phyloP scores from a whole-genome alignment of 306 rosid genomes.

The Spatholobus suberectus region DNA sequence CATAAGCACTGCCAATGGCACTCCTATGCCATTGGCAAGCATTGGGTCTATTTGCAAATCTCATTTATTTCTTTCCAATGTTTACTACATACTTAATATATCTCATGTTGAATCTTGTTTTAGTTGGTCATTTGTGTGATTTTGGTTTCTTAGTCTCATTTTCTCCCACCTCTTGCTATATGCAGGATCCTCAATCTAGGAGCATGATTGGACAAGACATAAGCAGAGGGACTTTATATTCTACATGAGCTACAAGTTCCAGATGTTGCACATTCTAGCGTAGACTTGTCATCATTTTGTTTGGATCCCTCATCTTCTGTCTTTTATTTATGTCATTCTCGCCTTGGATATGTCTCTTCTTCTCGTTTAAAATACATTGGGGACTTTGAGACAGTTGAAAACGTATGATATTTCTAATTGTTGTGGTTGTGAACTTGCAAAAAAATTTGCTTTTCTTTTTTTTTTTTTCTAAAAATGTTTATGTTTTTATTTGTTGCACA shows the following conservation, averaged over 20 bases:
- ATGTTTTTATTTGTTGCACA: no score
- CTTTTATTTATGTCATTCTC: neutral
- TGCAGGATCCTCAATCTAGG: neutral
- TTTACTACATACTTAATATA: neutral
- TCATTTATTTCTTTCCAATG: neutral
- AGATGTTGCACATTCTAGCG: neutral
- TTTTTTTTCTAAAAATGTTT: no score
- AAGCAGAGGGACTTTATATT: neutral
- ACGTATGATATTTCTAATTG: neutral
- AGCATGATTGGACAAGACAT: neutral
- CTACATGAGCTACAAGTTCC: neutral
- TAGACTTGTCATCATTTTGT: neutral
- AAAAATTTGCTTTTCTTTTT: no score
- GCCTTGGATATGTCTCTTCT: neutral
- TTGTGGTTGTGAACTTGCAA: neutral
- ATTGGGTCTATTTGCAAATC: neutral
- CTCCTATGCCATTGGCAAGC: neutral
- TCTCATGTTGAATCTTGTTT: neutral
- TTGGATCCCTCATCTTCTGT: neutral
- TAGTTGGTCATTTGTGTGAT: neutral
- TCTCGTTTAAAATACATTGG: neutral
- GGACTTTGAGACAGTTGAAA: neutral
- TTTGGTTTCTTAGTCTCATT: neutral
- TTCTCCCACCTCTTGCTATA: neutral
- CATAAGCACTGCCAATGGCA: neutral